Evolutionary conservation across 2,329 filamentous ascomycete species (phyloP), one percentile per base, ranked within the genome.

Genomic region (Cercospora janseana): DNA sequence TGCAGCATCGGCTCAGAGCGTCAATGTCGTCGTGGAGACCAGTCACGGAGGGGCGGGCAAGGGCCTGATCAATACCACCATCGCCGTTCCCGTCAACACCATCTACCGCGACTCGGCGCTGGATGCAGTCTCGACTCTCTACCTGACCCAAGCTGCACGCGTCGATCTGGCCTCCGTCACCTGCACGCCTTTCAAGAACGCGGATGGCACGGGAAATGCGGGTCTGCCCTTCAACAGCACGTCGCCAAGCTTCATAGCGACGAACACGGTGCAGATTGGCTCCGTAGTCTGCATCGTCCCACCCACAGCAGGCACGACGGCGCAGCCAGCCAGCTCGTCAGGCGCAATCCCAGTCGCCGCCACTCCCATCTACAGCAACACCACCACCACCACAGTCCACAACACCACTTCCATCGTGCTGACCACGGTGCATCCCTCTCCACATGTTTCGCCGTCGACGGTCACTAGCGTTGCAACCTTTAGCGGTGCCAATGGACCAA

Each of bases 191-290:
- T 60, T 56, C 28, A 47, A 34, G 5, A 31, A 56, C 21, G 37
- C 38, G 32, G 57, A 63, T 32, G 49, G 48, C 29, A 61, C 59
- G 4, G 59, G 53, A 6, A 46, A 29, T 9, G 60, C 40, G 20
- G 62, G 61, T 7, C 23, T 58, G 6, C 49, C 60, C 4, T 64
- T 65, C 55, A 63, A 46, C 13, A 49, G 41, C 45, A 45, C 47
- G 6, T 27, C 16, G 4, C 60, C 61, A 7, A 57, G 56, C 37
- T 44, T 51, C 16, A 51, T 65, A 2, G 55, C 53, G 29, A 65
- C 60, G 20, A 63, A 62, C 34, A 60, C 58, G 15, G 60, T 62
- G 13, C 42, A 49, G 24, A 56, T 65, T 26, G 61, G 53, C 24
- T 59, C 57, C 9, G 34, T 65, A 9, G 20, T 60, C 12, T 65